Percentiles rank a stretch among this genome's conserved stretches.
These are phyloP conservation scores for Nicotiana tabacum DNA, from an alignment of 257 asterid species.

Conservation along the genomic window DNA sequence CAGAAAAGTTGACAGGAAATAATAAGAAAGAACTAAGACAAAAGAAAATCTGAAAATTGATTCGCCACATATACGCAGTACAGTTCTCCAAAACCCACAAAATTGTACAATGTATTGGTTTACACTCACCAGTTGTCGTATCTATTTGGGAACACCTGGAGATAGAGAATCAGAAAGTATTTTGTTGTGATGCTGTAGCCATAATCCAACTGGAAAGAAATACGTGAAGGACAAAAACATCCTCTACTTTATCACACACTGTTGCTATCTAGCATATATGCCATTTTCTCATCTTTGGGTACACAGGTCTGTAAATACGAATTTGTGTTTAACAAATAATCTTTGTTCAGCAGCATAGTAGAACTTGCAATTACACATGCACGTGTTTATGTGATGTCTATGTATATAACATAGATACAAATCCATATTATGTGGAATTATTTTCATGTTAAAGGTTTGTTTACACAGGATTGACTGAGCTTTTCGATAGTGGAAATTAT, in stretches of 20 bases:
- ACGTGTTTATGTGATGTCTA: background rate
- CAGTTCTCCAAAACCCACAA: background rate
- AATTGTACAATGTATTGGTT: background rate
- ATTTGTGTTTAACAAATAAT: background rate
- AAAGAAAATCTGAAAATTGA: background rate
- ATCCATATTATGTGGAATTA: background rate
- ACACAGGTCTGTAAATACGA: background rate
- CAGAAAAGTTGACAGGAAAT: background rate
- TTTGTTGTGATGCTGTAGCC: background rate
- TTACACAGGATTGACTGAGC: background rate
- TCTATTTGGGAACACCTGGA: background rate
- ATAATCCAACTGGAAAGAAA: background rate
- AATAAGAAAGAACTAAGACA: background rate
- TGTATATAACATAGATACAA: background rate
- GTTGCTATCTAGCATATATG: background rate
- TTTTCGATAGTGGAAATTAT: background rate
- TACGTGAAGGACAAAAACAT: background rate
- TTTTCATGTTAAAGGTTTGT: background rate
- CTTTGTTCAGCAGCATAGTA: background rate
- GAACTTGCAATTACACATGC: background rate
- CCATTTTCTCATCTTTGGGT: background rate
- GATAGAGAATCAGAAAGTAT: background rate
- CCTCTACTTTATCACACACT: background rate
- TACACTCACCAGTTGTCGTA: background rate
- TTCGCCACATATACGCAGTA: background rate